Base-by-base conservation (phyloP, 2,329 filamentous ascomycete genomes). In the Fusarium pseudograminearum region DNA sequence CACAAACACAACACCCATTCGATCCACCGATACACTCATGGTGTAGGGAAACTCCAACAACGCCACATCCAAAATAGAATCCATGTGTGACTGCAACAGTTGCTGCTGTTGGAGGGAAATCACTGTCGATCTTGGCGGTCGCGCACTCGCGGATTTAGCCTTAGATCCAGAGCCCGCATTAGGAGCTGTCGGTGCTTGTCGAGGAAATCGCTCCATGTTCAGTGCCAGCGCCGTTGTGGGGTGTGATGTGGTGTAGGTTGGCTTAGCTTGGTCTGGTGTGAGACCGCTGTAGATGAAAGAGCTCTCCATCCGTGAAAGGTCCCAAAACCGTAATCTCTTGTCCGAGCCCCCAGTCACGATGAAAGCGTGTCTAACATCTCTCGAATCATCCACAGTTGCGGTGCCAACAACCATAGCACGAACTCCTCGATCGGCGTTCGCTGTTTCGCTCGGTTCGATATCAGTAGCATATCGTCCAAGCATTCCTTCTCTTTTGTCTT, bases 301-400 rank as follows among this genome's bases (percentile, higher is more conserved):
- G 62, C 89, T 87, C 75, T 97, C 93, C 12, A 93, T 86, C 12
- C 90, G 90, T 12, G 89, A 85, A 16, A 96, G 85, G 76, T 99
- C 95, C 96, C 96, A 99, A 80, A 97, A 98, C 12, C 96, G 89
- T 20, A 99, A 87, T 79, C 93, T 96, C 80, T 92, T 93, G 79
- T 98, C 96, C 14, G 92, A 92, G 0, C 95, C 95, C 20, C 91
- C 94, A 1, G 93, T 96, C 38, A 99, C 83, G 47, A 98, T 87
- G 77, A 96, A 98, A 0, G 93, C 91, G 73, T 93, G 90, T 60
- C 91, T 90, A 6, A 91, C 86, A 47, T 94, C 92, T 44, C 88
- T 85, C 61, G 89, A 89, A 52, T 93, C 90, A 26, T 89, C 86
- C 7, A 86, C 83, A 69, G 93, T 90, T 73, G 93, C 91, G 12